Percentiles rank a stretch among this genome's conserved stretches.
phyloP scores from a whole-genome alignment of 2,329 filamentous ascomycete species.

The Epichloe elymi region DNA sequence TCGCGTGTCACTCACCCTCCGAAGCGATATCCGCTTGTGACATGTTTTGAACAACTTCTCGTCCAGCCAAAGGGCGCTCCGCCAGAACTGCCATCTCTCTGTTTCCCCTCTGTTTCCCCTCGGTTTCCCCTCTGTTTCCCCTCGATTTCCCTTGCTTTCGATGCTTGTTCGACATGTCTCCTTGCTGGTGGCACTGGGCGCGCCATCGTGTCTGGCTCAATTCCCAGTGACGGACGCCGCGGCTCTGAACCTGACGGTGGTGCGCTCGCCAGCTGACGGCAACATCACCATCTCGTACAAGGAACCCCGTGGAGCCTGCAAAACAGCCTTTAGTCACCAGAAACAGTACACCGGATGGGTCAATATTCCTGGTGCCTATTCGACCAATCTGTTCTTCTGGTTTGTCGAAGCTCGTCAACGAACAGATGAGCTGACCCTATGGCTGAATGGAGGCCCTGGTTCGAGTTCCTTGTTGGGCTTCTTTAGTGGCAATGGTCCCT shows the following conservation, averaged over 20 bases:
- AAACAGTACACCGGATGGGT: constrained; percentile 62
- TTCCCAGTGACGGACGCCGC: constrained; percentile 19
- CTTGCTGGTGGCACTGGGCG: constrained; percentile 7
- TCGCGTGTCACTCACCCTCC: background rate
- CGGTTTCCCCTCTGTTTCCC: background rate
- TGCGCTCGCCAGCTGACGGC: constrained; percentile 47
- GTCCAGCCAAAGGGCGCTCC: background rate
- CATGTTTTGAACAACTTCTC: constrained; percentile 1
- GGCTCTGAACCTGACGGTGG: constrained; percentile 35
- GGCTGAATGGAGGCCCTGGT: constrained; percentile 56
- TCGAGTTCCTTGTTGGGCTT: constrained; percentile 51
- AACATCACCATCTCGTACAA: constrained; percentile 59
- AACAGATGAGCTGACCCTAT: constrained; percentile 38
- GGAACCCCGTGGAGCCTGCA: constrained; percentile 45
- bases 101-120: too few relatives aligned
- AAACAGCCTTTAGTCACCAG: constrained; percentile 50
- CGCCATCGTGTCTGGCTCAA: constrained; percentile 15
- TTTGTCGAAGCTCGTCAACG: constrained; percentile 32
- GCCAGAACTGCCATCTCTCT: background rate
- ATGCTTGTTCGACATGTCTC: constrained; percentile 10
- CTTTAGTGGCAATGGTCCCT: constrained; percentile 47
- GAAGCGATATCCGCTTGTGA: background rate
- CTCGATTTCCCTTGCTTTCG: background rate
- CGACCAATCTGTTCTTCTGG: constrained; percentile 40
- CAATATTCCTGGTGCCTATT: constrained; percentile 40